Conservation (phyloP, 257 asterid genomes). For the Nicotiana tabacum region DNA sequence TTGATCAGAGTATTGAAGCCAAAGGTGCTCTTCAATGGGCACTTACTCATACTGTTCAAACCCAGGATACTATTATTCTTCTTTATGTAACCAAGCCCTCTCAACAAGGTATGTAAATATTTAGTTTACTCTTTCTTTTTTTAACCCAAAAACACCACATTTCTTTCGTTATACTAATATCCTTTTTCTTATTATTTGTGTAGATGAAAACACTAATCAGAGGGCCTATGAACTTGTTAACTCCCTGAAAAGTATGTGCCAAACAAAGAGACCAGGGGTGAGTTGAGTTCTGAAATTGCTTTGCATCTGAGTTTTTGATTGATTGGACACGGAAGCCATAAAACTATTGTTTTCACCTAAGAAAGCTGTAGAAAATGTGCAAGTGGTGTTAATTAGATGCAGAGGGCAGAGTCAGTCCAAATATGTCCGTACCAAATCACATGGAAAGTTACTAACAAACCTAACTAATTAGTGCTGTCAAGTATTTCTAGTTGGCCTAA, state of each 20-base stretch:
- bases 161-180: neutral
- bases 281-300: conserved; percentile 19
- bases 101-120: conserved; percentile 52
- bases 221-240: conserved; percentile 35
- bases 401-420: neutral
- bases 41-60: conserved; percentile 73
- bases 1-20: conserved; percentile 57
- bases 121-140: neutral
- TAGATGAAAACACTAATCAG: conserved; percentile 42
- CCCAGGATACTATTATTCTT: conserved; percentile 61
- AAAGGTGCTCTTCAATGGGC: conserved; percentile 84
- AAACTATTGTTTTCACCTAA: conserved; percentile 2
- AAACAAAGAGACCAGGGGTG: conserved; percentile 59
- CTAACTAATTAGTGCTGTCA: neutral
- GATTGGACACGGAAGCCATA: neutral
- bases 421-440: conserved; percentile 10
- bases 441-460: neutral
- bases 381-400: neutral
- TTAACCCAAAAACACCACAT: neutral
- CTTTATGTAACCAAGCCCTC: conserved; percentile 43
- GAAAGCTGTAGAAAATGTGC: neutral
- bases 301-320: neutral
- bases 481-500: neutral
- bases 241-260: conserved; percentile 41
- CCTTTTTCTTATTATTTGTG: neutral